Conservation (phyloP, 148 eudicot genomes). For the Cornus controversa region DNA sequence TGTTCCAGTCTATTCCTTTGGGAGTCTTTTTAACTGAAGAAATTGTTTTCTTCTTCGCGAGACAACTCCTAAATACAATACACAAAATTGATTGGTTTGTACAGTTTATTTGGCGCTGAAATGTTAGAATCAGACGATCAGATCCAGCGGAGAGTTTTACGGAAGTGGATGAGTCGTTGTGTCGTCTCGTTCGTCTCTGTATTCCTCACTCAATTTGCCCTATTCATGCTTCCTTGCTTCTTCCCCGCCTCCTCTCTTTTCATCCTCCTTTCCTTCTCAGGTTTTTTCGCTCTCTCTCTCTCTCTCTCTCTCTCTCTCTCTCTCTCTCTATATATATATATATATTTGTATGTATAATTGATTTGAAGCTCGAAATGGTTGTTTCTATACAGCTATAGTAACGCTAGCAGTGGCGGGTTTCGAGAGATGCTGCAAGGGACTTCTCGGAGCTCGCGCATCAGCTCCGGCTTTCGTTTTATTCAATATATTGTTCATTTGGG, state of each 20-base stretch:
- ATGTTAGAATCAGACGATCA: constrained; percentile 18
- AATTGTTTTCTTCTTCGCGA: too few species aligned
- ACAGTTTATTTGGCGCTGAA: background rate
- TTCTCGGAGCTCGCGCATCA: constrained; percentile 53
- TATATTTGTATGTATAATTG: background rate
- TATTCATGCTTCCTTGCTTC: constrained; percentile 36
- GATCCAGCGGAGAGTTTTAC: constrained; percentile 9
- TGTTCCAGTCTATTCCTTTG: too few species aligned
- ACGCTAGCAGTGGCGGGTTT: constrained; percentile 33
- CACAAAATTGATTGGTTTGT: background rate
- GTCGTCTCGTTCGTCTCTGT: constrained; percentile 32
- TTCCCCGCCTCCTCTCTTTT: constrained; percentile 38
- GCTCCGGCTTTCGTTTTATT: constrained; percentile 74
- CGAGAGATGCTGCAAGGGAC: constrained; percentile 40
- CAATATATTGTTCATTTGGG: constrained; percentile 53
- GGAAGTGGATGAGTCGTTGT: constrained; percentile 21
- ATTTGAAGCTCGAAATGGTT: background rate
- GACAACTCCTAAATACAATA: too few species aligned
- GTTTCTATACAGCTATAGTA: constrained; percentile 35
- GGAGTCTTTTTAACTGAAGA: too few species aligned
- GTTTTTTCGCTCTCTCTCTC: constrained; percentile 20
- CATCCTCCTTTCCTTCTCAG: constrained; percentile 52
- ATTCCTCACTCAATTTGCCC: constrained; percentile 39
- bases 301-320: background rate
- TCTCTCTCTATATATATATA: background rate